Percentiles rank a stretch among this genome's conserved stretches.
Conservation (phyloP, 2,329 filamentous ascomycete species). For the Alternaria metachromatica region DNA sequence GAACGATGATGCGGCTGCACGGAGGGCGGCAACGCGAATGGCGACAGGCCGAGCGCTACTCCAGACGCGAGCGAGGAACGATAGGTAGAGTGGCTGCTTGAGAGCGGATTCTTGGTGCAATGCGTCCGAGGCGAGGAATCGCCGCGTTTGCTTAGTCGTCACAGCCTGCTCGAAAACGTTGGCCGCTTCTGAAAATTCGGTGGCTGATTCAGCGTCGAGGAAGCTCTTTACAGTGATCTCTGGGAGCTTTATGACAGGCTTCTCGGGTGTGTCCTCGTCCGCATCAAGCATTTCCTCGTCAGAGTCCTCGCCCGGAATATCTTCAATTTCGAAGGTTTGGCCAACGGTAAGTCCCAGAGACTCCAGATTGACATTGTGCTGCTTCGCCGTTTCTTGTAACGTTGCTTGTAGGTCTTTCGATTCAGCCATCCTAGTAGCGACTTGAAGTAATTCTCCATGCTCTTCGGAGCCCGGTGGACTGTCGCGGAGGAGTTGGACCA, state of each 20-base stretch:
- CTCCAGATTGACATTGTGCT: constrained; percentile 74
- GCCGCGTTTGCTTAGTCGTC: constrained; percentile 22
- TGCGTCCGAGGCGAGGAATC: constrained; percentile 62
- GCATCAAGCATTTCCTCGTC: constrained; percentile 58
- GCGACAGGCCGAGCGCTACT: constrained; percentile 73
- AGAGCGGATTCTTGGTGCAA: constrained; percentile 63
- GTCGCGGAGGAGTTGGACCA: constrained; percentile 61
- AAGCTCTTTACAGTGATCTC: constrained; percentile 40
- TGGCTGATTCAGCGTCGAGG: constrained; percentile 21
- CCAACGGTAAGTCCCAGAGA: constrained; percentile 56
- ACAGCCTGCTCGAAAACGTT: constrained; percentile 40
- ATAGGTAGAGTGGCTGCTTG: constrained; percentile 71
- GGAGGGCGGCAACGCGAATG: constrained; percentile 72
- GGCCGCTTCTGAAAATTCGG: constrained; percentile 40
- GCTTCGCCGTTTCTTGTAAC: constrained; percentile 71
- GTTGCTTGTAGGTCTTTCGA: constrained; percentile 55
- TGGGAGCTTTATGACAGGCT: constrained; percentile 26
- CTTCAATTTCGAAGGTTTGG: constrained; percentile 20
- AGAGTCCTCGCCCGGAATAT: constrained; percentile 41
- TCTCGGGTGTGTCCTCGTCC: constrained; percentile 52
- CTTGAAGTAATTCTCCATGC: constrained; percentile 40
- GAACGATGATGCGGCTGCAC: constrained; percentile 53
- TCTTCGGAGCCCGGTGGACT: constrained; percentile 34
- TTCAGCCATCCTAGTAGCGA: constrained; percentile 41
- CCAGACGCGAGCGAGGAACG: constrained; percentile 79